Evolutionary conservation across 2,329 filamentous ascomycete species (phyloP).

Genomic region (Metarhizium rileyi): DNA sequence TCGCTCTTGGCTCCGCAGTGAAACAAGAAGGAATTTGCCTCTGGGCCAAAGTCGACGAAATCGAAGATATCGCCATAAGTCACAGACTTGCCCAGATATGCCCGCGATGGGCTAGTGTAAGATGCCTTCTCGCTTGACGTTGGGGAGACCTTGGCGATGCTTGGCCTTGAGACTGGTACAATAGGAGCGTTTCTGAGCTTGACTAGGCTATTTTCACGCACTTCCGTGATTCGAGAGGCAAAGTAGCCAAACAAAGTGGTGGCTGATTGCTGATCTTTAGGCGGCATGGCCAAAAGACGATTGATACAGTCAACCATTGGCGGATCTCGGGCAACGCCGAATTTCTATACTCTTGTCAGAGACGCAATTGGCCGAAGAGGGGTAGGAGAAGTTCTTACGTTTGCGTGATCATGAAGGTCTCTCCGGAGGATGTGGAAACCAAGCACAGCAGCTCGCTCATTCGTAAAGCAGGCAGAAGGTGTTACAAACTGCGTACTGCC

Average conservation of each 20-base stretch:
- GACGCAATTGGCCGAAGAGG: not conserved
- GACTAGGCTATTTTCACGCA: constrained; percentile 50
- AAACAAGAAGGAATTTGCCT: constrained; percentile 81
- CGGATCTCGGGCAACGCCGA: constrained; percentile 78
- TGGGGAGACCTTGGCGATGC: constrained; percentile 23
- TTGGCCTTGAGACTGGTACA: constrained; percentile 51
- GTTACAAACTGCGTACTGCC: constrained; percentile 57
- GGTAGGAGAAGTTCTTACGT: constrained; percentile 21
- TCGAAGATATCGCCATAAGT: constrained; percentile 87
- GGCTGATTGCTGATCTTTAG: constrained; percentile 56
- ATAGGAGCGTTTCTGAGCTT: constrained; percentile 57
- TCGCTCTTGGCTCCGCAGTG: constrained; percentile 87
- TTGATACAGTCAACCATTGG: constrained; percentile 68
- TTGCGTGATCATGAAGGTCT: constrained; percentile 71
- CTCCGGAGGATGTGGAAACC: constrained; percentile 69
- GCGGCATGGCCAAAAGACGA: constrained; percentile 61
- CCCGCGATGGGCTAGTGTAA: constrained; percentile 56
- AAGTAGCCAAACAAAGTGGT: constrained; percentile 74
- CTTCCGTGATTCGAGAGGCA: constrained; percentile 62
- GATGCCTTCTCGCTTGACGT: constrained; percentile 25
- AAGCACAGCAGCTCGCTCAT: constrained; percentile 64
- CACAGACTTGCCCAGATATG: constrained; percentile 65
- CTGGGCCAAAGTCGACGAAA: constrained; percentile 85
- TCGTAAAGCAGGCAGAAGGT: constrained; percentile 73
- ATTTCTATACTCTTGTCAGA: constrained; percentile 43